Percentiles rank a stretch among this genome's conserved stretches.
Evolutionary conservation across 2,329 filamentous ascomycete genomes (phyloP).

Genomic region (Ceratocystis papillata): DNA sequence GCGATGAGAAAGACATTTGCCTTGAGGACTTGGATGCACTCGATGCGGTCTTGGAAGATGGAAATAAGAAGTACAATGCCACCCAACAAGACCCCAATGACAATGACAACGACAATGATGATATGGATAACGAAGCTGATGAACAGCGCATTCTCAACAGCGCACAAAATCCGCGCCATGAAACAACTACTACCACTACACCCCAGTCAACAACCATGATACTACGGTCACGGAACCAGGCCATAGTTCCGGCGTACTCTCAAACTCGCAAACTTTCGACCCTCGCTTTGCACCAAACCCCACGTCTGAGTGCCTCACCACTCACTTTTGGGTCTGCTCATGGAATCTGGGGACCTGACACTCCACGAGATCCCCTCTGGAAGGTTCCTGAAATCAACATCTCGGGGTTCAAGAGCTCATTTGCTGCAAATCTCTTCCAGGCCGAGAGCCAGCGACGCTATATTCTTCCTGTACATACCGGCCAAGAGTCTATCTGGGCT

Average conservation of each 20-base stretch:
- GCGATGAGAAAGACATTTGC: conserved; percentile 32
- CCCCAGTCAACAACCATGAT: neutral
- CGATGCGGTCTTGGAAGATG: conserved; percentile 11
- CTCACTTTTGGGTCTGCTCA: conserved; percentile 10
- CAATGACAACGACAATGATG: neutral
- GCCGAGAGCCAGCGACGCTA: conserved; percentile 28
- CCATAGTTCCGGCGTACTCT: neutral
- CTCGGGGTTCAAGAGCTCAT: conserved; percentile 24
- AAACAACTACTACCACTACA: neutral
- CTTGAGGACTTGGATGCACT: conserved; percentile 29
- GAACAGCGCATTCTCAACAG: neutral
- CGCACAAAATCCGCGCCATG: neutral
- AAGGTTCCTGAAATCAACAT: conserved; percentile 25
- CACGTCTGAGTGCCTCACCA: neutral
- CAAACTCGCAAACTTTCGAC: neutral
- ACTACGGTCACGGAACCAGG: neutral
- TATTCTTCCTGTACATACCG: conserved; percentile 30
- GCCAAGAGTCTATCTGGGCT: conserved; percentile 32
- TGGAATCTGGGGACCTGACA: conserved; percentile 14
- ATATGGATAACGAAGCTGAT: neutral
- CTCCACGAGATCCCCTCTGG: conserved; percentile 23
- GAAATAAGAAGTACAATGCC: neutral
- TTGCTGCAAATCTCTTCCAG: conserved; percentile 22
- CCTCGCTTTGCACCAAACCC: conserved; percentile 2
- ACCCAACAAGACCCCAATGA: neutral